Evolutionary conservation across 176 grass and related monocot genomes (phyloP).

Genomic region (Otatea glauca): DNA sequence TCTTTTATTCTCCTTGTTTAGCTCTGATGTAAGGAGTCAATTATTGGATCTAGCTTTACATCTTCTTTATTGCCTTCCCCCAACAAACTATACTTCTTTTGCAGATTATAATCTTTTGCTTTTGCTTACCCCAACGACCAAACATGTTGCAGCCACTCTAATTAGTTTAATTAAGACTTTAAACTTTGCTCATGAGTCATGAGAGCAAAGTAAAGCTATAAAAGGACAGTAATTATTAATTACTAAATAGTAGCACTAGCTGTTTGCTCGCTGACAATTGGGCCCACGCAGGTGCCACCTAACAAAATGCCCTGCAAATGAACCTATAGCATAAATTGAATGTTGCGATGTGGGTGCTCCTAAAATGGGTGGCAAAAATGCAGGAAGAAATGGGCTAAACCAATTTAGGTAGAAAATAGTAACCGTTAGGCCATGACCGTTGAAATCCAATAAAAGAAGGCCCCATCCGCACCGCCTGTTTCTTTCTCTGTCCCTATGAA

Average conservation of each 20-base stretch:
- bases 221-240: background rate
- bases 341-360: background rate
- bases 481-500: conserved; percentile 13
- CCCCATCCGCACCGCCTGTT: background rate
- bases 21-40: conserved; percentile 52
- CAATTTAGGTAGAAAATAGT: conserved; percentile 22
- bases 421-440: conserved; percentile 36
- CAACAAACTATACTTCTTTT: conserved; percentile 45
- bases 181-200: background rate
- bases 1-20: conserved; percentile 13
- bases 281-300: background rate
- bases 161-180: conserved; percentile 55
- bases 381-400: background rate
- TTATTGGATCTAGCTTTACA: conserved; percentile 49
- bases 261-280: conserved; percentile 21
- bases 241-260: conserved; percentile 20
- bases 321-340: conserved; percentile 25
- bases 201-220: conserved; percentile 32
- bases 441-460: conserved; percentile 34
- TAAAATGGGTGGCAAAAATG: conserved; percentile 26
- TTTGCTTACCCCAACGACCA: conserved; percentile 45
- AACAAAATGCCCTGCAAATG: conserved; percentile 38
- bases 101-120: conserved; percentile 47
- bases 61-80: conserved; percentile 28
- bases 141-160: conserved; percentile 46